A percentile compares a stretch with the other conserved stretches of the same genome.
Evolutionary conservation across 129 eudicot species (phyloP).

Genomic region (Chrysanthemum lavandulifolium): DNA sequence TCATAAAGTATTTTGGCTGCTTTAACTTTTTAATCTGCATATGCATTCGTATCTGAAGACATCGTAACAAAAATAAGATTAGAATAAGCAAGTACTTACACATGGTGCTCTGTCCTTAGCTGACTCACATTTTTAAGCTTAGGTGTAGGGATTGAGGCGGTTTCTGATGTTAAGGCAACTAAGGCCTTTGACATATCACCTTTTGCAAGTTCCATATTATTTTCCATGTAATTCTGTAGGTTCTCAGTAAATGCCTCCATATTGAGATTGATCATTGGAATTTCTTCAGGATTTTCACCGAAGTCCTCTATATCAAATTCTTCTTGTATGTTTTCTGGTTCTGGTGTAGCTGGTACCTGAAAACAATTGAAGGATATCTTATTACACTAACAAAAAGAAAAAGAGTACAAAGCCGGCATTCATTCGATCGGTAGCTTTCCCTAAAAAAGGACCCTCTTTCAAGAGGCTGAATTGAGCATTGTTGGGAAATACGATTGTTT

Average conservation of each 20-base stretch:
- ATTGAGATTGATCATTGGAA: conserved; percentile 80
- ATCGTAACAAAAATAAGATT: neutral
- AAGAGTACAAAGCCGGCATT: neutral
- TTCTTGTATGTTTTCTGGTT: conserved; percentile 46
- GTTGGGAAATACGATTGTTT: neutral
- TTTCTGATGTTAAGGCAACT: conserved; percentile 83
- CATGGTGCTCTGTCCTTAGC: conserved; percentile 96
- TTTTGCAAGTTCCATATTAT: conserved; percentile 63
- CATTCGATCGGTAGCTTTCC: neutral
- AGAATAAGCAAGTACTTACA: conserved; percentile 54
- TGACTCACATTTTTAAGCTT: conserved; percentile 89
- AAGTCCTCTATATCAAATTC: conserved; percentile 77
- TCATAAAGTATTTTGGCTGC: neutral
- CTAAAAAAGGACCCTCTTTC: neutral
- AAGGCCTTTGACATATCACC: conserved; percentile 79
- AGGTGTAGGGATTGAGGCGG: conserved; percentile 87
- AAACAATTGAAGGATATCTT: neutral
- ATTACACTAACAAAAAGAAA: neutral
- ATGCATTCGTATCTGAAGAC: neutral
- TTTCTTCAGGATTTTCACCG: conserved; percentile 66
- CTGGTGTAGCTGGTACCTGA: conserved; percentile 68
- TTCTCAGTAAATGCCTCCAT: conserved; percentile 77
- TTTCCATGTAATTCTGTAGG: conserved; percentile 57
- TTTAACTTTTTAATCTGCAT: neutral
- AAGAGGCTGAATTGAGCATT: neutral